Evolutionary conservation across 805 yeast genomes (phyloP).

Genomic region (Pichia phayaonensis): DNA sequence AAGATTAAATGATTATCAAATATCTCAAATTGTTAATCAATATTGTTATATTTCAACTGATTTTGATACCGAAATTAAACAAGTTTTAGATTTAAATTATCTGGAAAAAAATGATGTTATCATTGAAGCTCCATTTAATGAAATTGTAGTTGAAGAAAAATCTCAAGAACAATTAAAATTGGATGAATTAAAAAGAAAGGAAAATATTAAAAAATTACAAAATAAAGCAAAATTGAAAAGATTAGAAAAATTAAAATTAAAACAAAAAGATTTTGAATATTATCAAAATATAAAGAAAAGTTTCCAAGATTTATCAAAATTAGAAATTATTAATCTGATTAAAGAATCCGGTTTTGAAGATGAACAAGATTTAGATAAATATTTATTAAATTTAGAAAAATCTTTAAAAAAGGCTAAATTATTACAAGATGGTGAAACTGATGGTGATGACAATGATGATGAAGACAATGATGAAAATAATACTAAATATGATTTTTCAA

Average conservation of each 20-base stretch:
- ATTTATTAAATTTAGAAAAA: slow-evolving; percentile 55
- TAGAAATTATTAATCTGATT: slow-evolving; percentile 46
- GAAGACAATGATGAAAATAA: slow-evolving; percentile 30
- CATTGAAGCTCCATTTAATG: slow-evolving; percentile 74
- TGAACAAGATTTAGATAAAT: slow-evolving; percentile 61
- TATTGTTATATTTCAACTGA: slow-evolving; percentile 70
- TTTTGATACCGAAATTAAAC: slow-evolving; percentile 55
- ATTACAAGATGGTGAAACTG: slow-evolving; percentile 12
- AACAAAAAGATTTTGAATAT: slow-evolving; percentile 73
- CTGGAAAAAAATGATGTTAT: slow-evolving; percentile 67
- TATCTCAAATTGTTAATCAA: slow-evolving; percentile 60
- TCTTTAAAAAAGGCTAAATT: slow-evolving; percentile 57
- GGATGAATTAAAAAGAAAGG: slow-evolving; percentile 73
- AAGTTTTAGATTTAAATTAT: slow-evolving; percentile 50
- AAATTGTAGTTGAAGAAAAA: slow-evolving; percentile 59
- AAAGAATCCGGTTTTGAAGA: slow-evolving; percentile 74
- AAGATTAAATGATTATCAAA: slow-evolving; percentile 54
- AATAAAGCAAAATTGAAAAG: slow-evolving; percentile 87
- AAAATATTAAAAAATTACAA: slow-evolving; percentile 81
- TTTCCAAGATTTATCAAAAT: slow-evolving; percentile 42
- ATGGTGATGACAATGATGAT: slow-evolving; percentile 55
- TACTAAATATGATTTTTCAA: slow-evolving; percentile 55
- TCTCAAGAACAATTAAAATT: slow-evolving; percentile 72
- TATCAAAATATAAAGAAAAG: slow-evolving; percentile 51
- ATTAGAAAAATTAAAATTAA: slow-evolving; percentile 68